These are phyloP conservation scores for Lentinula detonsa DNA, from an alignment of 768 basidiomycete species.

Conservation along the genomic window DNA sequence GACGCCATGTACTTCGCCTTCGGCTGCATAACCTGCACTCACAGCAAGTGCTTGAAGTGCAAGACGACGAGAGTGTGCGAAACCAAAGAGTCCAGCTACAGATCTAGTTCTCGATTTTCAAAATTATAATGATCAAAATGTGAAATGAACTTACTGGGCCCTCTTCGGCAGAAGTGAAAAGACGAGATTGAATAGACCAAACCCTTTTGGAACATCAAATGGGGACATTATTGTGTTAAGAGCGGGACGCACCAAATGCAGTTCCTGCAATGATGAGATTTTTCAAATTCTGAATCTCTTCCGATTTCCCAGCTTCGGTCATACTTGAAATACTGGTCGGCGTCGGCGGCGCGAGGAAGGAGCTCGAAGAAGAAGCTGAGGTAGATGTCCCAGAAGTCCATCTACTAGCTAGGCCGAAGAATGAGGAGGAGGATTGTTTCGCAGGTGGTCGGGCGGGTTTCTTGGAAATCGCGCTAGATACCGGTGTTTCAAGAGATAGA, in stretches of 20 bases:
- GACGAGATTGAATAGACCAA: conserved; percentile 74
- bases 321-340: conserved; percentile 13
- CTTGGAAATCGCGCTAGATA: conserved; percentile 1
- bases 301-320: conserved; percentile 11
- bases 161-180: conserved; percentile 71
- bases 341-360: conserved; percentile 20
- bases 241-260: conserved; percentile 55
- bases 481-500: conserved; percentile 7
- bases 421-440: conserved; percentile 1
- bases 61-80: conserved; percentile 62
- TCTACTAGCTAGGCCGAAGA: conserved; percentile 18
- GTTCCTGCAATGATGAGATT: conserved; percentile 70
- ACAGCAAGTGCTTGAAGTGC: conserved; percentile 67
- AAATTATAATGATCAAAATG: background rate
- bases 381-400: conserved; percentile 17
- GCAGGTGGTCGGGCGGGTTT: conserved; percentile 14
- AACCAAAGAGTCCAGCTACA: conserved; percentile 73
- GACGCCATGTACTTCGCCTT: conserved; percentile 66
- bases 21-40: conserved; percentile 39
- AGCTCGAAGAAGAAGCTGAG: conserved; percentile 24
- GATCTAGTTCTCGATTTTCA: conserved; percentile 29
- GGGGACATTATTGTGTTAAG: background rate
- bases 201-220: conserved; percentile 24
- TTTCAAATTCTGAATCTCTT: conserved; percentile 37
- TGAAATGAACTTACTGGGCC: conserved; percentile 42